Evolutionary conservation across 805 yeast genomes (phyloP).

Genomic region (Candida tallmaniae): DNA sequence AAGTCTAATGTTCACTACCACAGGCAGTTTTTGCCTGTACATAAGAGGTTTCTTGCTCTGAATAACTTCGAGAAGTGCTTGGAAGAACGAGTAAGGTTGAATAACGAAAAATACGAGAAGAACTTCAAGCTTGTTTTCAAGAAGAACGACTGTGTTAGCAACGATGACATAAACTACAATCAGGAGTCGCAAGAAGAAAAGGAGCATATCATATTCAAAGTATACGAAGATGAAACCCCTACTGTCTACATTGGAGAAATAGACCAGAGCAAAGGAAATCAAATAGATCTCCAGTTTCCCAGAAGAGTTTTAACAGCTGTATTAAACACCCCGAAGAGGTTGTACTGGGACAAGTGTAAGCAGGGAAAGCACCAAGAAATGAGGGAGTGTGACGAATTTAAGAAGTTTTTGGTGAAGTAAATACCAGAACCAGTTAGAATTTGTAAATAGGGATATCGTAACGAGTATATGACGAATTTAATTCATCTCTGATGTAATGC

Average conservation of each 20-base stretch:
- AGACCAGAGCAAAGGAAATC: slow-evolving; percentile 24
- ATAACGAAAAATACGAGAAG: slow-evolving; percentile 43
- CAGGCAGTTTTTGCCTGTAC: slow-evolving; percentile 71
- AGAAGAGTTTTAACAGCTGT: slow-evolving; percentile 69
- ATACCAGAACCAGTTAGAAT: too few relatives aligned
- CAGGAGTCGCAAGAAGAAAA: slow-evolving; percentile 32
- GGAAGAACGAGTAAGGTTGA: slow-evolving; percentile 36
- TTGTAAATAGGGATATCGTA: too few relatives aligned
- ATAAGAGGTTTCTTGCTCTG: slow-evolving; percentile 29
- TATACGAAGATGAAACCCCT: slow-evolving; percentile 18
- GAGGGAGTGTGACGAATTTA: slow-evolving; percentile 59
- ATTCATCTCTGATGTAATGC: too few relatives aligned
- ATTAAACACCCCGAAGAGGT: slow-evolving; percentile 55
- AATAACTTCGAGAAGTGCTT: slow-evolving; percentile 43
- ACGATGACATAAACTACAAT: slow-evolving; percentile 19
- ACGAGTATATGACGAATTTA: too few relatives aligned
- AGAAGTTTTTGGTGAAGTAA: slow-evolving; percentile 38
- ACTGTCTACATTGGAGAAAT: slow-evolving; percentile 17
- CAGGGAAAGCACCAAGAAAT: slow-evolving; percentile 63
- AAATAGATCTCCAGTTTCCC: slow-evolving; percentile 82
- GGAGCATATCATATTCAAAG: slow-evolving; percentile 31
- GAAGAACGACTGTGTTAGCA: too few relatives aligned
- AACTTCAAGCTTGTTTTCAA: slow-evolving; percentile 44
- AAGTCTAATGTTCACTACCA: slow-evolving; percentile 67
- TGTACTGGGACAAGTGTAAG: slow-evolving; percentile 73